phyloP scores from a whole-genome alignment of 2,329 filamentous ascomycete genomes.

The Blastomyces parvus region DNA sequence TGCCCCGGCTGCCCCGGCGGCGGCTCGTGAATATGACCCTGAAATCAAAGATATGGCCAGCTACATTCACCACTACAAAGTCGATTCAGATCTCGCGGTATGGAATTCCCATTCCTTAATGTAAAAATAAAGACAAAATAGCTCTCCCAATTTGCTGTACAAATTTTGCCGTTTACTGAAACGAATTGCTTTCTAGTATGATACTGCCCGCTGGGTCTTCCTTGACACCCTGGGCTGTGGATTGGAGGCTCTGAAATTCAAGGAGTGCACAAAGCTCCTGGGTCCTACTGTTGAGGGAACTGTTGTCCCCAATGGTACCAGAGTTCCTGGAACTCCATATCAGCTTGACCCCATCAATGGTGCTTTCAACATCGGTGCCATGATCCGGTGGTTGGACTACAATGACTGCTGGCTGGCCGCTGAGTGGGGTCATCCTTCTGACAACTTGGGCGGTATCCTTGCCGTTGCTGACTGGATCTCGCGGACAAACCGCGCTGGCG shows the following conservation, averaged over 20 bases:
- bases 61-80: conserved; percentile 86
- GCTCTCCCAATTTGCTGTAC: background rate
- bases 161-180: background rate
- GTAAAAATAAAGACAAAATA: background rate
- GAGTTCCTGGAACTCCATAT: conserved; percentile 84
- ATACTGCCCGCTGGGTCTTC: conserved; percentile 93
- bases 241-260: conserved; percentile 88
- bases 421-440: conserved; percentile 97
- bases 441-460: conserved; percentile 95
- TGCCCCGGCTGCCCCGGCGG: conserved; percentile 25
- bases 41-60: conserved; percentile 92
- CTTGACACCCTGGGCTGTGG: conserved; percentile 95
- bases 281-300: conserved; percentile 88
- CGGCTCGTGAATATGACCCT: conserved; percentile 61
- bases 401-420: conserved; percentile 99
- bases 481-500: conserved; percentile 81
- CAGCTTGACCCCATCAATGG: conserved; percentile 91
- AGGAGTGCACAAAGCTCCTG: conserved; percentile 89
- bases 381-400: conserved; percentile 99
- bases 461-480: conserved; percentile 97
- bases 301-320: conserved; percentile 80
- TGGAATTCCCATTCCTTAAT: conserved; percentile 29
- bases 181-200: conserved; percentile 51
- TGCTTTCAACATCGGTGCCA: conserved; percentile 97
- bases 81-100: conserved; percentile 88